These are phyloP conservation scores for Cafeteria roenbergensis DNA, from an alignment of 108 stramenopile genomes.

Conservation along the genomic window DNA sequence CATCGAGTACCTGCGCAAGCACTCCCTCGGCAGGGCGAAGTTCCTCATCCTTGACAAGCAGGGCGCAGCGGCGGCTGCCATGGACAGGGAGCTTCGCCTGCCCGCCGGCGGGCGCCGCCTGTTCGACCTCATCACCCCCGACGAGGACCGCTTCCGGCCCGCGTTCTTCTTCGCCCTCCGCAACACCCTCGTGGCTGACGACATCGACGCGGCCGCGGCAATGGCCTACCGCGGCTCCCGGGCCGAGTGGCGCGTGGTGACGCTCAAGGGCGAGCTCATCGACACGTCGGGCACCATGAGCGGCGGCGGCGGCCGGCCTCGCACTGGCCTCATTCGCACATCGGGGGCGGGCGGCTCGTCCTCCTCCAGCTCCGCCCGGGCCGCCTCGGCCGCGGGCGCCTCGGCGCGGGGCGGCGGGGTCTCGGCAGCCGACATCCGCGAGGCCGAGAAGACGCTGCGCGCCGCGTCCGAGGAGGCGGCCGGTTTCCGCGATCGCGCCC, in stretches of 20 bases:
- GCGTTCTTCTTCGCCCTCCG: slow-evolving; percentile 83
- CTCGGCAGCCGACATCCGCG: slow-evolving; percentile 34
- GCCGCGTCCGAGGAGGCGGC: neutral
- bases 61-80: slow-evolving; percentile 51
- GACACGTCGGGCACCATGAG: slow-evolving; percentile 95
- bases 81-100: slow-evolving; percentile 50
- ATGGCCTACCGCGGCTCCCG: slow-evolving; percentile 79
- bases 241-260: slow-evolving; percentile 76
- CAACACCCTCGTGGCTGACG: slow-evolving; percentile 86
- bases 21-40: slow-evolving; percentile 79
- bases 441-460: slow-evolving; percentile 29
- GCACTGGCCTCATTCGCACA: slow-evolving; percentile 66
- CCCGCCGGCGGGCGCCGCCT: slow-evolving; percentile 72
- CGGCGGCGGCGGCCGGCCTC: slow-evolving; percentile 74
- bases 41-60: slow-evolving; percentile 78
- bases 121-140: slow-evolving; percentile 68
- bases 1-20: slow-evolving; percentile 68
- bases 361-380: too few species aligned
- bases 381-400: slow-evolving; percentile 37
- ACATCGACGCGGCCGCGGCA: slow-evolving; percentile 72
- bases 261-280: slow-evolving; percentile 77
- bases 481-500: neutral
- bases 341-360: slow-evolving; percentile 30
- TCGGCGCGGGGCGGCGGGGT: slow-evolving; percentile 29
- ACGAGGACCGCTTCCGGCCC: slow-evolving; percentile 54